A percentile compares a stretch with the other conserved stretches of the same genome.
Evolutionary conservation across 495 filamentous ascomycete species (phyloP).

Genomic region (Xylaria longipes): DNA sequence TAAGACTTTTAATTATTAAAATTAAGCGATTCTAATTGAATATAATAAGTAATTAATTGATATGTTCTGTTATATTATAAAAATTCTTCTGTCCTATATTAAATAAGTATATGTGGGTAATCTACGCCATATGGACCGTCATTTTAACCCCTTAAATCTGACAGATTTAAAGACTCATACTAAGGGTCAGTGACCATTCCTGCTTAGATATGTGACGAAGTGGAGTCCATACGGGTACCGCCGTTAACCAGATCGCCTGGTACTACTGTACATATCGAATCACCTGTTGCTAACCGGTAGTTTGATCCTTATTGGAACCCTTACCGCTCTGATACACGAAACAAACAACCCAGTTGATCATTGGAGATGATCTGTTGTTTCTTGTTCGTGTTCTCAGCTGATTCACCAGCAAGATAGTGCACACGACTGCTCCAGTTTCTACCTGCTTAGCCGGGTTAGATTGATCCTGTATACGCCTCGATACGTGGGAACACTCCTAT

Average conservation of each 20-base stretch:
- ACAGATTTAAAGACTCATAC: too few species aligned
- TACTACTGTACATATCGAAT: slow-evolving; percentile 1
- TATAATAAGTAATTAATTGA: too few species aligned
- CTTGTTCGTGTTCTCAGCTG: slow-evolving; percentile 5
- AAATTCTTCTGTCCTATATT: too few species aligned
- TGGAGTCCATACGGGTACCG: too few species aligned
- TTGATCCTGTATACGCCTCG: slow-evolving; percentile 15
- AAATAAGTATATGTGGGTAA: too few species aligned
- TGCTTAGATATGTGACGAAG: too few species aligned
- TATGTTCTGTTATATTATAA: too few species aligned
- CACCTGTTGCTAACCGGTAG: neutral
- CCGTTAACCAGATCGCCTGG: neutral
- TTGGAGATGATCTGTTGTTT: slow-evolving; percentile 2
- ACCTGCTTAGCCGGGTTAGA: slow-evolving; percentile 19
- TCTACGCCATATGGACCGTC: too few species aligned
- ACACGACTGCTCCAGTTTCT: neutral
- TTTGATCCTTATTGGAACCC: neutral
- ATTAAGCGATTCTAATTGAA: too few species aligned
- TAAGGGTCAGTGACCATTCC: too few species aligned
- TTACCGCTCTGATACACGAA: slow-evolving; percentile 11
- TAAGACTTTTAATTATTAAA: too few species aligned
- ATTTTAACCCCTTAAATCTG: too few species aligned
- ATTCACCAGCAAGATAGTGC: neutral
- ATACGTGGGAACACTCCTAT: neutral
- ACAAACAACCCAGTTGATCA: neutral